A percentile compares a stretch with the other conserved stretches of the same genome.
Conservation (phyloP, 2,329 filamentous ascomycete genomes). For the Rhinocladiella mackenziei region DNA sequence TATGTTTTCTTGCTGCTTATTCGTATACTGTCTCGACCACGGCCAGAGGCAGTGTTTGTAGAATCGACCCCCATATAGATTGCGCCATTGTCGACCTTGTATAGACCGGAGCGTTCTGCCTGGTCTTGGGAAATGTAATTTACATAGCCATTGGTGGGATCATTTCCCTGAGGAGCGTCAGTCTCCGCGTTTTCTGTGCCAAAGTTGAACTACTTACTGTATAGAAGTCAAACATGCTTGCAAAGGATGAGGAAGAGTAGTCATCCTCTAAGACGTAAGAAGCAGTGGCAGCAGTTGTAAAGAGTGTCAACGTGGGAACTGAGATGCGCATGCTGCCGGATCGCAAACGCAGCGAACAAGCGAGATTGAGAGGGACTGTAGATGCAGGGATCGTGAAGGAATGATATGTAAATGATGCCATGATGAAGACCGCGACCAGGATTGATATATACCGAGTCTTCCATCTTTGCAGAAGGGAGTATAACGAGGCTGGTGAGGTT, state of each 20-base stretch:
- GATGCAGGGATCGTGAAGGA: slow-evolving; percentile 1
- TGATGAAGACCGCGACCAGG: slow-evolving; percentile 2
- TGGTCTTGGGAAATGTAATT: slow-evolving; percentile 58
- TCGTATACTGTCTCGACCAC: slow-evolving; percentile 67
- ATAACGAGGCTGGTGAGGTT: slow-evolving; percentile 20
- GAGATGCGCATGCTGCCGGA: slow-evolving; percentile 18
- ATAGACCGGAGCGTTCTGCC: slow-evolving; percentile 56
- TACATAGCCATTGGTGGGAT: slow-evolving; percentile 75
- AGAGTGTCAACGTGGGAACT: slow-evolving; percentile 13
- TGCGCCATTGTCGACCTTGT: slow-evolving; percentile 52
- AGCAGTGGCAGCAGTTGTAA: slow-evolving; percentile 28
- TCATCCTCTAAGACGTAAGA: slow-evolving; percentile 46
- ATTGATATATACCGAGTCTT: slow-evolving; percentile 13
- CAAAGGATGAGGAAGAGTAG: slow-evolving; percentile 47
- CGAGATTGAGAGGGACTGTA: not conserved
- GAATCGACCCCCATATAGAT: slow-evolving; percentile 69
- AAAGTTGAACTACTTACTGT: slow-evolving; percentile 35
- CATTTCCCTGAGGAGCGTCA: slow-evolving; percentile 38
- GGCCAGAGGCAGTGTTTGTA: slow-evolving; percentile 51
- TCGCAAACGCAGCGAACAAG: not conserved
- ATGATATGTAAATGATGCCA: slow-evolving; percentile 12
- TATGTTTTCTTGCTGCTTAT: slow-evolving; percentile 63
- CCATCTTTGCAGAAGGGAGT: slow-evolving; percentile 1
- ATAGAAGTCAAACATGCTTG: slow-evolving; percentile 52
- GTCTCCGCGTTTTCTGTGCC: not conserved